These are phyloP conservation scores for Margaritispora aquatica DNA, from an alignment of 495 filamentous ascomycete species.

Conservation along the genomic window DNA sequence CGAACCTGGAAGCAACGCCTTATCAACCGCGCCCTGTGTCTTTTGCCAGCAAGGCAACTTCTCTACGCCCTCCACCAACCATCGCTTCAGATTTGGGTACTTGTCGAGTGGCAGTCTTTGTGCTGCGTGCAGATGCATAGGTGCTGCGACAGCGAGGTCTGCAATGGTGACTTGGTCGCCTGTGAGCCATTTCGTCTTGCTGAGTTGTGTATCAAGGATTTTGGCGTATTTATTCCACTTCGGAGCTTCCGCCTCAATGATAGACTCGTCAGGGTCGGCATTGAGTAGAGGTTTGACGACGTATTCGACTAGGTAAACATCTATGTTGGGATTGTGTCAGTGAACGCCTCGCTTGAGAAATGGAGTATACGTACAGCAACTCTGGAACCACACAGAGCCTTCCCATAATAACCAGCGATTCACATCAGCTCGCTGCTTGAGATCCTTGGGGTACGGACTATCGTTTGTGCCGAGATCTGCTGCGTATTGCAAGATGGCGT, in stretches of 20 bases:
- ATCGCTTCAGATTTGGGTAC: constrained; percentile 27
- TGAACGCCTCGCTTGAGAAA: constrained; percentile 14
- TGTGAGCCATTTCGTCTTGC: constrained; percentile 27
- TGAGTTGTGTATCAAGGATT: constrained; percentile 27
- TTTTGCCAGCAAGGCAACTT: constrained; percentile 29
- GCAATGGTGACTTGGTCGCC: constrained; percentile 30
- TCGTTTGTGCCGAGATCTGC: constrained; percentile 18
- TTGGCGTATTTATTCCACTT: constrained; percentile 24
- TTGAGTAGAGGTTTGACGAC: constrained; percentile 29
- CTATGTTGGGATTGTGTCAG: constrained; percentile 13
- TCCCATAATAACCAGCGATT: constrained; percentile 33
- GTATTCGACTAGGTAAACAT: constrained; percentile 30
- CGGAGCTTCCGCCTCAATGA: constrained; percentile 21
- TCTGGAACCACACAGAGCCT: constrained; percentile 9
- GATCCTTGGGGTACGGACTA: constrained; percentile 25
- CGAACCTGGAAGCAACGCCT: constrained; percentile 21
- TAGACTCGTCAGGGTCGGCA: constrained; percentile 21
- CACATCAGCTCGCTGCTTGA: constrained; percentile 24
- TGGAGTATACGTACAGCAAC: constrained; percentile 1
- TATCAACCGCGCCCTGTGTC: constrained; percentile 29
- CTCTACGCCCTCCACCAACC: constrained; percentile 27
- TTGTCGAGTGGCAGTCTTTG: constrained; percentile 26
- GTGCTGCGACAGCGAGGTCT: constrained; percentile 29
- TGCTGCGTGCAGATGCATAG: constrained; percentile 27
- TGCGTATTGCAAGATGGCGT: constrained; percentile 31